Conservation (phyloP, 805 yeast genomes). For the Metschnikowia proteae region DNA sequence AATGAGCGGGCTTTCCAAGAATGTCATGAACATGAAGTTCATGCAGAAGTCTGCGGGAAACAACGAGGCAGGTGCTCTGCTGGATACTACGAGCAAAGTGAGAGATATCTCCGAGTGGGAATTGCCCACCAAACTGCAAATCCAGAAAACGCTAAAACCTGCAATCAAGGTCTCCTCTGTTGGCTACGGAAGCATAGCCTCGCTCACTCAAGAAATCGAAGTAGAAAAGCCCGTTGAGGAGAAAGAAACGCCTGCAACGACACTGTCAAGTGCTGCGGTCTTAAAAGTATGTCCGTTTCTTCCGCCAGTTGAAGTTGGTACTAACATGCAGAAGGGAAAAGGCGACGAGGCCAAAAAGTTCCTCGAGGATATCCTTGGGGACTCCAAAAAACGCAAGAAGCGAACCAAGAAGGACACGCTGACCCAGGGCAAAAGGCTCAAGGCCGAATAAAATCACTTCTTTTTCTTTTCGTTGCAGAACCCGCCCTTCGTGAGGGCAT, state of each 20-base stretch:
- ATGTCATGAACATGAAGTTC: conserved; percentile 82
- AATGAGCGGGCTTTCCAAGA: conserved; percentile 44
- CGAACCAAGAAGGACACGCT: conserved; percentile 3
- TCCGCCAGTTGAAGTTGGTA: not conserved
- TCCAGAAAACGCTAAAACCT: conserved; percentile 24
- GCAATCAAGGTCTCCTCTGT: conserved; percentile 26
- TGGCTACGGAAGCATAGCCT: conserved; percentile 40
- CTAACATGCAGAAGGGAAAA: conserved; percentile 2
- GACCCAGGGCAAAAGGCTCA: conserved; percentile 7
- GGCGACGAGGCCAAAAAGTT: conserved; percentile 14
- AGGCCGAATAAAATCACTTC: conserved; percentile 2
- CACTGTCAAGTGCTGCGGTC: not conserved
- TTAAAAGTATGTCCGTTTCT: not conserved
- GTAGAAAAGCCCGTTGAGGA: conserved; percentile 4
- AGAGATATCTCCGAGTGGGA: conserved; percentile 54
- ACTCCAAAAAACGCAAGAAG: conserved; percentile 12
- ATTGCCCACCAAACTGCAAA: conserved; percentile 28
- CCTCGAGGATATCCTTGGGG: conserved; percentile 12
- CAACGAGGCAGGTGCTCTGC: conserved; percentile 27
- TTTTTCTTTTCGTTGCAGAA: conserved; percentile 26
- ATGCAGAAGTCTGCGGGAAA: conserved; percentile 41
- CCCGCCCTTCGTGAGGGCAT: conserved; percentile 68
- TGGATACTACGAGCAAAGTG: conserved; percentile 32
- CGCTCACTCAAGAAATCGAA: conserved; percentile 7
- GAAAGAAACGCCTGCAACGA: not conserved